Evolutionary conservation across 2,329 filamentous ascomycete species (phyloP).

Genomic region (Alternaria sp.): DNA sequence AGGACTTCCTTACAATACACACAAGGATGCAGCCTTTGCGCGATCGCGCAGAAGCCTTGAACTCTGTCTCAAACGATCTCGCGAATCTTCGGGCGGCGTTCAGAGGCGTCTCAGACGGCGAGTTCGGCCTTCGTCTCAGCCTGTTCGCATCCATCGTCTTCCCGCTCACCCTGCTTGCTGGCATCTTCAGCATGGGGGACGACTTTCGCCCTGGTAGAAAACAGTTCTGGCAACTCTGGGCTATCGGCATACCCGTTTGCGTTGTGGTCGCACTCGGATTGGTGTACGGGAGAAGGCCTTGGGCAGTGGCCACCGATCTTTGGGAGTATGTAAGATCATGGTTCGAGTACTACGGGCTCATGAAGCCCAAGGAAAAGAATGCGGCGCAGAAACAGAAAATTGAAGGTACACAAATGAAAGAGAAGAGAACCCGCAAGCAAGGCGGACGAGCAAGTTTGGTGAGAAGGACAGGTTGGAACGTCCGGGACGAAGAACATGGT

Average conservation of each 20-base stretch:
- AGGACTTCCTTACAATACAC: conserved; percentile 23
- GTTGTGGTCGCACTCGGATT: not conserved
- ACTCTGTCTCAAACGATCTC: conserved; percentile 22
- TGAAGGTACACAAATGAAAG: too few species aligned
- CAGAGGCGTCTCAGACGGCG: conserved; percentile 27
- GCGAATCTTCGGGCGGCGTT: conserved; percentile 21
- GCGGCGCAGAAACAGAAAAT: not conserved
- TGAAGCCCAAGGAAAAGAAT: not conserved
- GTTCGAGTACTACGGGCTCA: not conserved
- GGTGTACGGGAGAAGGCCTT: not conserved
- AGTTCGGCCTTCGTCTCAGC: conserved; percentile 15
- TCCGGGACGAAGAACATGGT: not conserved
- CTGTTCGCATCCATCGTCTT: not conserved
- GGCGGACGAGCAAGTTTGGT: not conserved
- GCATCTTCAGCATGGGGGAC: conserved; percentile 13
- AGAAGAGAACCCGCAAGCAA: too few species aligned
- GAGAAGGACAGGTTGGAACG: not conserved
- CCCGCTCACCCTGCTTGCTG: conserved; percentile 21
- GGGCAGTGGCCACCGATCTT: not conserved
- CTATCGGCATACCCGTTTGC: conserved; percentile 19
- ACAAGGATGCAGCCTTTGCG: conserved; percentile 20
- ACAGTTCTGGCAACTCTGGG: conserved; percentile 32
- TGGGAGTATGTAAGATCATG: not conserved
- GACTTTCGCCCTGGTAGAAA: conserved; percentile 17
- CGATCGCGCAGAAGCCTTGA: conserved; percentile 23